Base-by-base conservation (phyloP, 1,284 basidiomycete species). In the Marasmius sp. region DNA sequence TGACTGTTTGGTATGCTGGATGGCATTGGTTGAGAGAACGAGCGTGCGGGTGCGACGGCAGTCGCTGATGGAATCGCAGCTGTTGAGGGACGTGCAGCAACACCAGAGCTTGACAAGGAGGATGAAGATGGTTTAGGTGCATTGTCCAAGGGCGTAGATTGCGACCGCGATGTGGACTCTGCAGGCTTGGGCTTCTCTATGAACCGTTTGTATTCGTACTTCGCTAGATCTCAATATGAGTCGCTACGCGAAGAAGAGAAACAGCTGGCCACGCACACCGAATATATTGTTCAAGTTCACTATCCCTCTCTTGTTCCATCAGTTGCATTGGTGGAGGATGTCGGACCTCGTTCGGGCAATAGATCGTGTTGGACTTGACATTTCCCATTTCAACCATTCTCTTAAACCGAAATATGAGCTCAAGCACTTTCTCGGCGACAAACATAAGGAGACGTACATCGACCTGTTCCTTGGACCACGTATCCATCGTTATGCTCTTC, bases 391-490 rank as follows among this genome's bases (percentile, higher is more conserved):
- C 80, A 70, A 84, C 89, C 89, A 95, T 94, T 58, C 75, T 77
- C 88, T 83, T 2, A 5, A 64, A 43, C 52, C 53, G 62, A 34
- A 61, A 58, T 62, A 65, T 50, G 51, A 63, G 37, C 58, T 39
- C 50, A 38, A 20, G 27, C 3, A 37, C 58, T 45, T 49, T 57
- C 53, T 61, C 45, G 58, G 61, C 56, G 22, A 60, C 60, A 55
- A 60, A 55, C 49, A 27, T 58, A 63, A 60, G 54, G 62, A 63
- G 61, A 50, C 51, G 62, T 64, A 91, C 91, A 74, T 93, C 91
- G 51, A 93, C 86, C 74, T 95, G 92, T 65, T 94, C 93, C 70
- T 88, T 92, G 34, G 85, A 84, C 93, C 93, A 95, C 47, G 86
- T 81, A 71, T 95, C 93, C 76, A 95, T 78, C 0, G 89, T 91